phyloP scores from a whole-genome alignment of 2,329 filamentous ascomycete genomes.

The Diaporthe aspalathi region DNA sequence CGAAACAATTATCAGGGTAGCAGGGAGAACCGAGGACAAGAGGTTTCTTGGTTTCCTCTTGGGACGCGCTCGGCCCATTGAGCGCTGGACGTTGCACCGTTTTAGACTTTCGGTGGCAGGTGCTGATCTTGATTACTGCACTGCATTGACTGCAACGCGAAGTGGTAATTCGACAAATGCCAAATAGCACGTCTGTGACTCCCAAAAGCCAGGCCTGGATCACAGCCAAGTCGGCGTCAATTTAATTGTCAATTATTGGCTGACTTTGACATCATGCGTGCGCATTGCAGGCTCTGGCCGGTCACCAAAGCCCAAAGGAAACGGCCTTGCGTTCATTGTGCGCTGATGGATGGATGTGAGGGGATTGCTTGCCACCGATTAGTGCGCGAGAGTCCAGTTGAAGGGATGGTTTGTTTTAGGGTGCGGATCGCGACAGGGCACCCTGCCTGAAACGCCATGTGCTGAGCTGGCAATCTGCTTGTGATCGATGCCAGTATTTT shows the following conservation, averaged over 20 bases:
- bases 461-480: slow-evolving; percentile 11
- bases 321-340: neutral
- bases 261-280: slow-evolving; percentile 25
- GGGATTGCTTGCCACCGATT: slow-evolving; percentile 5
- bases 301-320: neutral
- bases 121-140: neutral
- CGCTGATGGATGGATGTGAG: slow-evolving; percentile 15
- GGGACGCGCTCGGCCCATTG: slow-evolving; percentile 1
- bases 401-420: slow-evolving; percentile 18
- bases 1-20: neutral
- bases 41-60: neutral
- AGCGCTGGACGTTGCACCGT: neutral
- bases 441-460: slow-evolving; percentile 14
- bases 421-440: slow-evolving; percentile 13
- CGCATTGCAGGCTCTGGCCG: neutral
- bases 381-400: slow-evolving; percentile 10
- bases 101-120: neutral
- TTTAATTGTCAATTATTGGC: slow-evolving; percentile 15
- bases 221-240: slow-evolving; percentile 28
- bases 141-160: slow-evolving; percentile 18
- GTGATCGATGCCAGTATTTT: slow-evolving; percentile 21
- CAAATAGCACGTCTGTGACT: neutral
- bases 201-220: slow-evolving; percentile 3
- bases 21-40: slow-evolving; percentile 2
- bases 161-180: slow-evolving; percentile 27